Conservation (phyloP, 2,329 filamentous ascomycete species). For the Eutypella sp. region DNA sequence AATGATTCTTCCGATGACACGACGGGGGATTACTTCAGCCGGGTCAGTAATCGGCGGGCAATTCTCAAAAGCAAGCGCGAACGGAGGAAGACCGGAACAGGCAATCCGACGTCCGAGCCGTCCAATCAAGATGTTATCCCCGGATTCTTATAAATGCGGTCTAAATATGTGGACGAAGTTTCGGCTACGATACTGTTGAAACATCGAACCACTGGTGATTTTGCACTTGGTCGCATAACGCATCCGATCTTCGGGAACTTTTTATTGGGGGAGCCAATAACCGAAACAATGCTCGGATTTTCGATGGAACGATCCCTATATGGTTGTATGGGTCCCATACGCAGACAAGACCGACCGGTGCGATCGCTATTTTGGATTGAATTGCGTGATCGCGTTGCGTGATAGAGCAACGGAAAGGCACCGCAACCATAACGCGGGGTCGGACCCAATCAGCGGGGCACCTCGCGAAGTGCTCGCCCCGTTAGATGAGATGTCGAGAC, state of each 20-base stretch:
- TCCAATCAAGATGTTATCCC: slow-evolving; percentile 18
- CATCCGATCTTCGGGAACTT: too few species aligned
- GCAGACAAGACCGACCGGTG: neutral
- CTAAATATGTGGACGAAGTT: neutral
- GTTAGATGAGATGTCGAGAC: neutral
- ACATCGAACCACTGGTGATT: too few species aligned
- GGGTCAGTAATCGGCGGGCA: slow-evolving; percentile 18
- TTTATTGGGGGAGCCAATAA: too few species aligned
- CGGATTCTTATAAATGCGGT: slow-evolving; percentile 16
- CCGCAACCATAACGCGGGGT: neutral
- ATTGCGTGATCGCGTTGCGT: neutral
- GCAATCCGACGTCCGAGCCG: slow-evolving; percentile 6
- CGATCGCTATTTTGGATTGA: neutral
- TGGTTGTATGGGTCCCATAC: too few species aligned
- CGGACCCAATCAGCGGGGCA: neutral
- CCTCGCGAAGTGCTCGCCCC: neutral
- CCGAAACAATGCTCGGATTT: neutral
- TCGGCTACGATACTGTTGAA: too few species aligned
- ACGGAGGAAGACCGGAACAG: slow-evolving; percentile 13
- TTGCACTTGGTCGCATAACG: too few species aligned
- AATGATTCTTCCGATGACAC: slow-evolving; percentile 10
- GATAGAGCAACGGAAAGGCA: neutral
- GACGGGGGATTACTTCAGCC: slow-evolving; percentile 14
- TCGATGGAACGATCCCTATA: neutral
- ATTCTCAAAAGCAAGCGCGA: slow-evolving; percentile 16